Base-by-base conservation (phyloP, 192 early-diverging fungal genomes). In the Mortierella antarctica region DNA sequence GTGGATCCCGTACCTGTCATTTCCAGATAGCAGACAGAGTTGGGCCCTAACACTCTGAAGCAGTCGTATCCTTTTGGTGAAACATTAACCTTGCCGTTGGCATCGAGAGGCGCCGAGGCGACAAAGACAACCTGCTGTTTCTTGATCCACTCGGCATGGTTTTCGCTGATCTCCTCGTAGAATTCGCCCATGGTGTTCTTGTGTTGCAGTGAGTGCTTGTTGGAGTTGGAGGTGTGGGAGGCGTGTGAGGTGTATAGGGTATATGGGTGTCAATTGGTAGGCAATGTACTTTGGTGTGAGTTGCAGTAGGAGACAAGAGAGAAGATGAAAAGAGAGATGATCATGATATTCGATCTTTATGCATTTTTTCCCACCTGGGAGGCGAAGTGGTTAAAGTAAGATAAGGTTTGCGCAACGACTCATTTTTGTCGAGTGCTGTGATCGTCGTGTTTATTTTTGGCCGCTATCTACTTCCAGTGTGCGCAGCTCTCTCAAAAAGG, bases 41-140 rank as follows among this genome's bases (percentile, higher is more conserved):
- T 76, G 11, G 82, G 52, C 2, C 39, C 50, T 6, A 90, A 51
- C 15, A 90, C 60, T 15, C 85, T 72, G 65, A 90, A 81, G 13
- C 82, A 64, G 67, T 86, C 88, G 74, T 88, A 88, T 18, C 89
- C 87, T 60, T 89, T 88, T 44, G 89, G 87, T 39, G 88, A 89
- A 15, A 82, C 47, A 54, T 90, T 90, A 71, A 90, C 85, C 63
- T 82, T 84, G 2, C 88, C 89, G 7, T 59, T 48, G 21, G 63
- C 67, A 45, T 62, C 71, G 20, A 86, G 77, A 5, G 88, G 89
- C 6, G 87, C 82, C 14, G 86, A 83, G n/a, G 72, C 74, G 41
- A 90, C 85, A 63, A 89, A 89, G 65, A 83, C 83, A 7, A 90
- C n/a, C 63, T 84, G 85, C 59, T 90, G 89, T 69, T 87, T 78